These are phyloP conservation scores for Tetradesmus lagerheimii DNA, from an alignment of 139 green algal genomes.

Conservation along the genomic window DNA sequence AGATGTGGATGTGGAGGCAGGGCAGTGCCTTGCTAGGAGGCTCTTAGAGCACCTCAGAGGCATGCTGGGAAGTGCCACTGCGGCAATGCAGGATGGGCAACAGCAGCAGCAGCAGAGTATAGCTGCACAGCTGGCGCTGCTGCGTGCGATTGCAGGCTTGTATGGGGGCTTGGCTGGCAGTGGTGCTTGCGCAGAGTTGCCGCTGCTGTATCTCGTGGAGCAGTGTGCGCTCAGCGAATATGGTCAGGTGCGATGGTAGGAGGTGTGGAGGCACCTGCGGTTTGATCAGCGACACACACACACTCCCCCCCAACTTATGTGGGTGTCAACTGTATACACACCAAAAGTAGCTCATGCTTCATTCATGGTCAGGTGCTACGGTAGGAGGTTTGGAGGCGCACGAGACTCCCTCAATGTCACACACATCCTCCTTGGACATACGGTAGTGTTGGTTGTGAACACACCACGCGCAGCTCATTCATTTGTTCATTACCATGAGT, in stretches of 20 bases:
- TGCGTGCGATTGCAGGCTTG: slow-evolving; percentile 29
- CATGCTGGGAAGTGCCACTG: neutral
- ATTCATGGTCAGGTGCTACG: too few species aligned
- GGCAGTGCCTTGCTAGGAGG: neutral
- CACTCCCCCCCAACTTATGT: too few species aligned
- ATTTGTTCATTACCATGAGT: too few species aligned
- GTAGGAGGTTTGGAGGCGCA: too few species aligned
- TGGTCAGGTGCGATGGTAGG: slow-evolving; percentile 9
- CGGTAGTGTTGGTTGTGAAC: too few species aligned
- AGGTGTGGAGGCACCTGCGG: too few species aligned
- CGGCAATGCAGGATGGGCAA: neutral
- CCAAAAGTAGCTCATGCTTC: too few species aligned
- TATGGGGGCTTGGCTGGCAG: neutral
- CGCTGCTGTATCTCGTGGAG: slow-evolving; percentile 35
- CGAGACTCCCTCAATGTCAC: too few species aligned
- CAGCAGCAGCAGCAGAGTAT: neutral
- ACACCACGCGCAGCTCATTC: too few species aligned
- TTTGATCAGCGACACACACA: too few species aligned
- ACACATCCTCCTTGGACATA: too few species aligned
- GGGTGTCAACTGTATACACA: too few species aligned
- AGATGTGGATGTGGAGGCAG: neutral
- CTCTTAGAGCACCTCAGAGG: slow-evolving; percentile 13
- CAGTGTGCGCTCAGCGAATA: neutral
- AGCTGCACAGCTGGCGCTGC: slow-evolving; percentile 10
- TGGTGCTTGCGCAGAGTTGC: slow-evolving; percentile 10